Conservation (phyloP, 768 basidiomycete genomes). For the Rhizopogon roseolus region DNA sequence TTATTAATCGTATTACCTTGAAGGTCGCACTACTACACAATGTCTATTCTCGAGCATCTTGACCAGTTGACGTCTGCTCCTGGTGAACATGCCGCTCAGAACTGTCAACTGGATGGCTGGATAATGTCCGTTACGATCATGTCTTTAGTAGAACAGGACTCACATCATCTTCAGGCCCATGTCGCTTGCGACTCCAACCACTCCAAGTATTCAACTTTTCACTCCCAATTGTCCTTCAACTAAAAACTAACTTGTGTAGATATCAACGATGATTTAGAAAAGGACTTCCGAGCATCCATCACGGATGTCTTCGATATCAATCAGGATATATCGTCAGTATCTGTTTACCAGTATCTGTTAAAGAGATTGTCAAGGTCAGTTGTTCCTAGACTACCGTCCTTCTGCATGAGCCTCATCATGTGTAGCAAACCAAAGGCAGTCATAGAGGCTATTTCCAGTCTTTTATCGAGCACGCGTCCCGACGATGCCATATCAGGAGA, state of each 20-base stretch:
- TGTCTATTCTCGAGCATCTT: slow-evolving; percentile 1
- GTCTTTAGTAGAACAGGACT: neutral
- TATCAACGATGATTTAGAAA: neutral
- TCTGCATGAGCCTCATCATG: neutral
- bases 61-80: neutral
- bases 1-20: neutral
- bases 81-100: neutral
- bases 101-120: neutral
- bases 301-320: neutral
- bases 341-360: neutral
- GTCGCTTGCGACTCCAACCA: neutral
- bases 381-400: neutral
- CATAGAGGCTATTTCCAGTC: slow-evolving; percentile 19
- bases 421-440: slow-evolving; percentile 2
- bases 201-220: neutral
- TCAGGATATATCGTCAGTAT: neutral
- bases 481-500: slow-evolving; percentile 76
- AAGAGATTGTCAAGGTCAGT: neutral
- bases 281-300: neutral
- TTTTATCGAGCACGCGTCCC: slow-evolving; percentile 44
- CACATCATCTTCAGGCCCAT: neutral
- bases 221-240: neutral
- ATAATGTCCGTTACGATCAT: neutral
- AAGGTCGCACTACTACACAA: neutral
- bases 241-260: neutral